Evolutionary conservation across 2,329 filamentous ascomycete genomes (phyloP).

Genomic region (Ophioceras dolichostomum): DNA sequence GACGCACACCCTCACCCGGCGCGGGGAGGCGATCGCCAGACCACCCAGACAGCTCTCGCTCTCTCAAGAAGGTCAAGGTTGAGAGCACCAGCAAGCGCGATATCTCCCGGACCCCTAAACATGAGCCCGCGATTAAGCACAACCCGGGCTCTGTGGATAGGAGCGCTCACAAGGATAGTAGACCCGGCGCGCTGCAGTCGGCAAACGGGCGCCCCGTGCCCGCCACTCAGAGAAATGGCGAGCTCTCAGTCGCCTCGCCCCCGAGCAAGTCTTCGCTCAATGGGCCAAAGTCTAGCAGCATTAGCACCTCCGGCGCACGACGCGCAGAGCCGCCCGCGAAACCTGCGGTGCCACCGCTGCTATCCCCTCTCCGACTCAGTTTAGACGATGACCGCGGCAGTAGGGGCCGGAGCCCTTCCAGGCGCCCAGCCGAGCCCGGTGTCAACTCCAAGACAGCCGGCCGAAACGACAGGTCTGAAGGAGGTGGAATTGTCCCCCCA

Average conservation of each 20-base stretch:
- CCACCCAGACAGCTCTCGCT: neutral
- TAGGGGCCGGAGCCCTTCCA: constrained; percentile 10
- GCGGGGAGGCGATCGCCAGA: constrained; percentile 1
- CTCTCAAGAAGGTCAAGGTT: constrained; percentile 1
- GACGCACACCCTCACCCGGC: constrained; percentile 1
- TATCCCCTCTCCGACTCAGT: constrained; percentile 38
- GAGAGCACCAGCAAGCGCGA: neutral
- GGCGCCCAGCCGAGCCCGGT: constrained; percentile 21
- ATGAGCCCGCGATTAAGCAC: neutral
- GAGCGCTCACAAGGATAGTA: neutral
- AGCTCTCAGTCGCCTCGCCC: constrained; percentile 3
- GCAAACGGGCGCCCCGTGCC: constrained; percentile 1
- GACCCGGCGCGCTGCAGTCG: neutral
- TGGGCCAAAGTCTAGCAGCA: constrained; percentile 22
- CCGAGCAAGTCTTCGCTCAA: constrained; percentile 20
- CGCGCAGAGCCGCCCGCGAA: constrained; percentile 21
- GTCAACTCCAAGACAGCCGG: constrained; percentile 10
- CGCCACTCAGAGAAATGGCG: constrained; percentile 1
- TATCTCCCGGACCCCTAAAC: neutral
- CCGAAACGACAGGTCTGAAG: constrained; percentile 14
- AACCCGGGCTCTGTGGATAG: neutral
- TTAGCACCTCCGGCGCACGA: constrained; percentile 12
- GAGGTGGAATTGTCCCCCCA: constrained; percentile 18
- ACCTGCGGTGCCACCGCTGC: constrained; percentile 32
- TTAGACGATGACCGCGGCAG: constrained; percentile 25